Conservation (phyloP, 164 flowering plant species). For the Liriodendron chinense region DNA sequence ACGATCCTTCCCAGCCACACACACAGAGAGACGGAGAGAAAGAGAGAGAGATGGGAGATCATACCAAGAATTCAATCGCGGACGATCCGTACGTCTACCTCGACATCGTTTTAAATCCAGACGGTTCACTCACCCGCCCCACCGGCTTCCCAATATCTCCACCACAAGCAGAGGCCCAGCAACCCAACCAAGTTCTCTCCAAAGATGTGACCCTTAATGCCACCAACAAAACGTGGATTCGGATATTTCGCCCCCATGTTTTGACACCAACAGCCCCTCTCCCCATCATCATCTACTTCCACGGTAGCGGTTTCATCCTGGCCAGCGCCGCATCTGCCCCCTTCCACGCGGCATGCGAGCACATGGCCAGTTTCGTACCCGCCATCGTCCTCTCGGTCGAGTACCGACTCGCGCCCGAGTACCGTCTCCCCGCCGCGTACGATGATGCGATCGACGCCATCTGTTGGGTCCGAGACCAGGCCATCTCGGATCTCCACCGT, state of each 20-base stretch:
- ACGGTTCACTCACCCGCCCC: neutral
- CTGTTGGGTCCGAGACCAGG: constrained; percentile 28
- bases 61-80: neutral
- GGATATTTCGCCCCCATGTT: neutral
- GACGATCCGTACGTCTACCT: constrained; percentile 2
- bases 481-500: constrained; percentile 2
- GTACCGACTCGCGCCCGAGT: constrained; percentile 56
- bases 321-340: constrained; percentile 27
- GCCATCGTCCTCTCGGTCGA: constrained; percentile 38
- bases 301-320: constrained; percentile 30
- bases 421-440: constrained; percentile 56
- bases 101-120: too few species aligned
- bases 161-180: neutral
- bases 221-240: neutral
- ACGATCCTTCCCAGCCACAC: too few species aligned
- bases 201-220: constrained; percentile 2
- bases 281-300: constrained; percentile 38
- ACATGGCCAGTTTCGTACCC: constrained; percentile 30
- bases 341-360: constrained; percentile 33
- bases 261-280: constrained; percentile 20
- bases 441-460: constrained; percentile 43
- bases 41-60: too few species aligned
- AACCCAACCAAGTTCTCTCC: neutral
- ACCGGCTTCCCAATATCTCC: neutral
- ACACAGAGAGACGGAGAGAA: too few species aligned